Percentiles rank a stretch among this genome's conserved stretches.
These are phyloP conservation scores for Lunasporangiospora selenospora DNA, from an alignment of 192 early-diverging fungal genomes.

Conservation along the genomic window DNA sequence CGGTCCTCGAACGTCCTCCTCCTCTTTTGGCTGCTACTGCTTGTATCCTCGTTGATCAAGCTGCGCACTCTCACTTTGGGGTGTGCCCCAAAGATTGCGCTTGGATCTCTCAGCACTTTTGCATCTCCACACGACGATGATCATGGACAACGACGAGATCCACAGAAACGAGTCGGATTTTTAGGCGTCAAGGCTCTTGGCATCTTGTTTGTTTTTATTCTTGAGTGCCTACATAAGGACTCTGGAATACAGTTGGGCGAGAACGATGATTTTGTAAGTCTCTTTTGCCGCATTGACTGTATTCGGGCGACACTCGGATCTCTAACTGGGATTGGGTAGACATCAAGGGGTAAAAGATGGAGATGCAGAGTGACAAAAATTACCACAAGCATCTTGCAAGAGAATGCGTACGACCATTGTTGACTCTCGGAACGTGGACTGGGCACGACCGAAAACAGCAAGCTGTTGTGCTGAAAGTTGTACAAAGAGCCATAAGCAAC, in stretches of 20 bases:
- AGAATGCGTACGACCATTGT: no score
- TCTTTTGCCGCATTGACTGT: no score
- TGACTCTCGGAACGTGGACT: no score
- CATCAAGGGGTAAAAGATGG: no score
- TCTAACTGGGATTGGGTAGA: no score
- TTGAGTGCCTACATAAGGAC: constrained; percentile 38
- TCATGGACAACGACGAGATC: constrained; percentile 33
- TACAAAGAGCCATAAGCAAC: no score
- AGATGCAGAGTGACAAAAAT: no score
- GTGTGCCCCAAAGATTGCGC: constrained; percentile 31
- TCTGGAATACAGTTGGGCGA: constrained; percentile 33
- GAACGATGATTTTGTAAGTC: constrained; percentile 29
- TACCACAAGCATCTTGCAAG: no score
- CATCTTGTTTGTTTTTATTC: constrained; percentile 10
- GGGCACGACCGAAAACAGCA: no score
- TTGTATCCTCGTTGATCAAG: constrained; percentile 25
- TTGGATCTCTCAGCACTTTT: constrained; percentile 48
- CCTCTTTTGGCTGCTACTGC: constrained; percentile 58
- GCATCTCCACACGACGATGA: constrained; percentile 30
- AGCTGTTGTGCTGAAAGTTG: no score
- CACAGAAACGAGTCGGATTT: constrained; percentile 3
- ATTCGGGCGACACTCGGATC: no score
- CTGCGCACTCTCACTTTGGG: constrained; percentile 52
- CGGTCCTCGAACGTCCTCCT: constrained; percentile 59
- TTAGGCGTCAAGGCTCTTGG: constrained; percentile 10